Base-by-base conservation (phyloP, 257 asterid genomes). In the Cinchona pubescens region DNA sequence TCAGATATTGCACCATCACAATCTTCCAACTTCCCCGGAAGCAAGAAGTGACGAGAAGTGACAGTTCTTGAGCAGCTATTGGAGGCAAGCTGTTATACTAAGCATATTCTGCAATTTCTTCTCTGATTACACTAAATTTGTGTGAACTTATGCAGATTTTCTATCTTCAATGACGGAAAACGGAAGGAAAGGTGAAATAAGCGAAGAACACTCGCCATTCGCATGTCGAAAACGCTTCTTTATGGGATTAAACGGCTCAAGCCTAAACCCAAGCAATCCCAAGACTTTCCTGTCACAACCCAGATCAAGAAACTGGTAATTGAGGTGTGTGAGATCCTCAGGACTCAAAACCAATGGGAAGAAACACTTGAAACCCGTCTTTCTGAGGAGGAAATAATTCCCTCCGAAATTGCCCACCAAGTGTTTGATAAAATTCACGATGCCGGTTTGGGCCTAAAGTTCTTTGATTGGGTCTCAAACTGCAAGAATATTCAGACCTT, bases 371-470 rank as follows among this genome's bases (percentile, higher is more conserved):
- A 86, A 75, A 79, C 81, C 72, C 91, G 91, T 0, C 83, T 92
- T 43, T 79, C 80, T 0, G 92, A 86, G 27, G 96, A 85, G 73
- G 91, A 87, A 37, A 76, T 85, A 8, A 82, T 88, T 60, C 96
- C 97, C 19, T 83, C 96, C 0, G 92, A 90, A 40, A 83, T 94
- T 87, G 98, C 99, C 76, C 90, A 85, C 92, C 76, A 81, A 23
- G 94, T 94, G 96, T 89, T 94, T 83, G 99, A 90, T 83, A 89
- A 85, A 90, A 82, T 92, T 86, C 96, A 84, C 30, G 89, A 94
- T 80, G 80, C 85, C 55, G 83, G 77, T 69, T 81, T 89, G 79
- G 99, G 93, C 74, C 86, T 94, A 69, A 90, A 85, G 69, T 94
- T 94, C 91, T 89, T 85, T 48, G 83, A 75, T 73, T 94, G 96